Conservation (phyloP, 148 eudicot species). For the Bassia scoparia region DNA sequence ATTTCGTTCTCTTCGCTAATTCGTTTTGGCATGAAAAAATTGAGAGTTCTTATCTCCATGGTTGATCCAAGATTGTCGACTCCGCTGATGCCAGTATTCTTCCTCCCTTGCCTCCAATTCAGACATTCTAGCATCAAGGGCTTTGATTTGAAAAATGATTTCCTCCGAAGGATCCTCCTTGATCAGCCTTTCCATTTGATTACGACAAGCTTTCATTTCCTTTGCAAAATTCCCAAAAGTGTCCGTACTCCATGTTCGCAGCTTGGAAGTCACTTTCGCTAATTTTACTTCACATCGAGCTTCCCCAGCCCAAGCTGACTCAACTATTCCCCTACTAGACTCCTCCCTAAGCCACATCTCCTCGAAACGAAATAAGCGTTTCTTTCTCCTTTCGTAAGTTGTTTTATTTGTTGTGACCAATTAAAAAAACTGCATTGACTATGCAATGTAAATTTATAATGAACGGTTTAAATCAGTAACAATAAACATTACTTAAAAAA, state of each 20-base stretch:
- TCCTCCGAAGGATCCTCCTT: background rate
- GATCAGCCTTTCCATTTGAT: background rate
- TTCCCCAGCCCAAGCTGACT: background rate
- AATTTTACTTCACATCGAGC: too few species aligned
- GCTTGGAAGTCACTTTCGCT: too few species aligned
- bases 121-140: background rate
- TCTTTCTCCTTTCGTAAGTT: too few species aligned
- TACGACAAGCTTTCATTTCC: background rate
- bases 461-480: too few species aligned
- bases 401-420: too few species aligned
- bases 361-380: background rate
- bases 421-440: too few species aligned
- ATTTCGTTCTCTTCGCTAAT: too few species aligned
- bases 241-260: background rate
- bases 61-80: background rate
- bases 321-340: background rate
- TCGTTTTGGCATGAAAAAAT: too few species aligned
- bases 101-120: background rate
- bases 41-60: background rate
- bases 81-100: background rate
- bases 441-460: too few species aligned
- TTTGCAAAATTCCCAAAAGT: background rate
- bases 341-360: background rate
- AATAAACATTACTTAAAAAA: too few species aligned
- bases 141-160: background rate